These are phyloP conservation scores for Erodium moschatum DNA, from an alignment of 441 rosid genomes.

Conservation along the genomic window DNA sequence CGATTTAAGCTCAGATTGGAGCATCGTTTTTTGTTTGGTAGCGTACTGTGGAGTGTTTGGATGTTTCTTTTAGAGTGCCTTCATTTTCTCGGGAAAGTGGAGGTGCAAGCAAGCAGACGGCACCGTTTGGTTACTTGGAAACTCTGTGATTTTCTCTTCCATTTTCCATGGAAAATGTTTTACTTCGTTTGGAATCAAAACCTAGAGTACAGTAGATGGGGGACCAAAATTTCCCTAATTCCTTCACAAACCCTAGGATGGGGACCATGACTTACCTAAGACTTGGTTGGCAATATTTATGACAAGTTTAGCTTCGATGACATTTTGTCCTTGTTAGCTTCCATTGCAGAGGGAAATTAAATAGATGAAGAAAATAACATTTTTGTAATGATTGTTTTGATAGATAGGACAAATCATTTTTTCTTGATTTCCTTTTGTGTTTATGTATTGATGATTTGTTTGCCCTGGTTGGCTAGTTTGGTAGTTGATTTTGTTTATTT, in stretches of 20 bases:
- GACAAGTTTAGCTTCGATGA: conserved; percentile 6
- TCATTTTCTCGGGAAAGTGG: conserved; percentile 25
- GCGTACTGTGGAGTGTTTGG: background rate
- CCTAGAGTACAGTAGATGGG: conserved; percentile 12
- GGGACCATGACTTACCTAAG: conserved; percentile 18
- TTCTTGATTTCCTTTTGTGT: background rate
- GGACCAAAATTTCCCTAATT: conserved; percentile 4
- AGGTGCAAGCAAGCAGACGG: conserved; percentile 11
- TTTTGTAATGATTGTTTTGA: background rate
- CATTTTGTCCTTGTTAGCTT: conserved; percentile 6
- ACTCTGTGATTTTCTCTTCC: background rate
- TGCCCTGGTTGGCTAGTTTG: background rate
- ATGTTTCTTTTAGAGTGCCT: background rate
- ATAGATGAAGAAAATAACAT: conserved; percentile 1
- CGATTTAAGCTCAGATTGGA: conserved; percentile 33
- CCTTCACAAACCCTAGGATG: conserved; percentile 8
- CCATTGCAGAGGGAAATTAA: conserved; percentile 5
- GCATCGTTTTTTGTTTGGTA: conserved; percentile 19
- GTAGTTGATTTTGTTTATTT: conserved; percentile 5
- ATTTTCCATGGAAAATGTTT: conserved; percentile 1
- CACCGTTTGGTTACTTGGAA: conserved; percentile 14
- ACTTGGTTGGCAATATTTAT: background rate
- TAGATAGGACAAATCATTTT: background rate
- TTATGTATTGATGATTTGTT: background rate
- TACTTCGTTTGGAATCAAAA: background rate